Conservation (phyloP, 2,329 filamentous ascomycete species). For the Penicillium rolfsii region DNA sequence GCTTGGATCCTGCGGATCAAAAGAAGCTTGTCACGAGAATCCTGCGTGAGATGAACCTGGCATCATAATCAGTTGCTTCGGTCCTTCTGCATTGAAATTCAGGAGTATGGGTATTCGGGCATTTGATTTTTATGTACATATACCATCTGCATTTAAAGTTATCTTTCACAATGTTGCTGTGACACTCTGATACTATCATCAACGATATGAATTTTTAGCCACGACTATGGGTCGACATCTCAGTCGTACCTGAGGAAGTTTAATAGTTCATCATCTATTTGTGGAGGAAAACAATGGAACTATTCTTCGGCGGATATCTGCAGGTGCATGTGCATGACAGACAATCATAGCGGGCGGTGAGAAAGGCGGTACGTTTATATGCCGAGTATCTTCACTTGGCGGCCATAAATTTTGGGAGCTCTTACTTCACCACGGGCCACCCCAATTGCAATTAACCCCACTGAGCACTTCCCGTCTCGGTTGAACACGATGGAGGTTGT, state of each 20-base stretch:
- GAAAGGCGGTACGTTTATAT: slow-evolving; percentile 10
- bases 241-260: not conserved
- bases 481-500: not conserved
- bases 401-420: slow-evolving; percentile 15
- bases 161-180: not conserved
- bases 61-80: slow-evolving; percentile 24
- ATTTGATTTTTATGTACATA: slow-evolving; percentile 21
- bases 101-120: slow-evolving; percentile 16
- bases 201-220: not conserved
- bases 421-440: not conserved
- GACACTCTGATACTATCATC: not conserved
- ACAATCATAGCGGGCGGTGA: slow-evolving; percentile 1
- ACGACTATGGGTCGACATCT: not conserved
- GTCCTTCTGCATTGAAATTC: slow-evolving; percentile 2
- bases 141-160: slow-evolving; percentile 14
- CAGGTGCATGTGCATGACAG: not conserved
- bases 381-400: slow-evolving; percentile 2
- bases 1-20: slow-evolving; percentile 47
- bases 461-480: not conserved
- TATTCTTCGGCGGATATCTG: not conserved
- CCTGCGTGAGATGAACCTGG: slow-evolving; percentile 47
- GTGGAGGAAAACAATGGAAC: too few species aligned
- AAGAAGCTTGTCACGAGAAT: slow-evolving; percentile 51
- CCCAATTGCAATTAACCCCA: not conserved
- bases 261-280: not conserved